A percentile compares a stretch with the other conserved stretches of the same genome.
Conservation (phyloP, 2,329 filamentous ascomycete genomes). For the Hysterium pulicare region DNA sequence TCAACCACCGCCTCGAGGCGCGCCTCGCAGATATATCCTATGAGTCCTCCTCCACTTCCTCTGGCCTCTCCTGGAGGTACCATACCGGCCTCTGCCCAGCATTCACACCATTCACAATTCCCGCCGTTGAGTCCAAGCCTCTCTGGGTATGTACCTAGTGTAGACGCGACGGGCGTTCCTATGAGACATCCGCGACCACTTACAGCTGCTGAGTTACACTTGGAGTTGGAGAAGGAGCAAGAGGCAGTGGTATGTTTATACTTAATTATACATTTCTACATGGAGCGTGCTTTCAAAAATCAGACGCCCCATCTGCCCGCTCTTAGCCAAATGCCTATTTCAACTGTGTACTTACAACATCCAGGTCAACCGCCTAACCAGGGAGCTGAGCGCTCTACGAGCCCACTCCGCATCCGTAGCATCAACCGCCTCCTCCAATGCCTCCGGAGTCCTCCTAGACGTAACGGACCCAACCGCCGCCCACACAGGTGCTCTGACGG, state of each 20-base stretch:
- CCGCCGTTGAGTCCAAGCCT: constrained; percentile 35
- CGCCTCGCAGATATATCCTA: constrained; percentile 44
- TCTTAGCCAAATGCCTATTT: not conserved
- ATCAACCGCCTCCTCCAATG: constrained; percentile 56
- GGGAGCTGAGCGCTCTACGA: constrained; percentile 82
- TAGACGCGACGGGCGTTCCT: constrained; percentile 56
- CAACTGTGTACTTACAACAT: not conserved
- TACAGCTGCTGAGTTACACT: constrained; percentile 83
- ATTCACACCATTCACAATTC: constrained; percentile 30
- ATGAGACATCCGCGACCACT: constrained; percentile 82
- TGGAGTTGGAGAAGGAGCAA: constrained; percentile 90
- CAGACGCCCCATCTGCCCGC: too few relatives aligned
- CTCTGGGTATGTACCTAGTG: constrained; percentile 21
- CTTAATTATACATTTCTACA: not conserved
- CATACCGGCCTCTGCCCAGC: constrained; percentile 26
- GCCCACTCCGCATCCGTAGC: constrained; percentile 62
- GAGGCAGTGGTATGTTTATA: constrained; percentile 72
- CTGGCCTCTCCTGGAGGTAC: constrained; percentile 35
- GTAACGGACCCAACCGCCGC: constrained; percentile 46
- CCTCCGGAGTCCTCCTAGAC: constrained; percentile 46
- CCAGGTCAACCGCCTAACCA: constrained; percentile 87
- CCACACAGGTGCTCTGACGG: constrained; percentile 41
- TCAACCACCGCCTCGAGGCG: constrained; percentile 44
- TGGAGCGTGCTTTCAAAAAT: not conserved
- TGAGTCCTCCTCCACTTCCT: constrained; percentile 45